A percentile compares a stretch with the other conserved stretches of the same genome.
Conservation (phyloP, 352 stramenopile genomes). For the Globisporangium echinulatum region DNA sequence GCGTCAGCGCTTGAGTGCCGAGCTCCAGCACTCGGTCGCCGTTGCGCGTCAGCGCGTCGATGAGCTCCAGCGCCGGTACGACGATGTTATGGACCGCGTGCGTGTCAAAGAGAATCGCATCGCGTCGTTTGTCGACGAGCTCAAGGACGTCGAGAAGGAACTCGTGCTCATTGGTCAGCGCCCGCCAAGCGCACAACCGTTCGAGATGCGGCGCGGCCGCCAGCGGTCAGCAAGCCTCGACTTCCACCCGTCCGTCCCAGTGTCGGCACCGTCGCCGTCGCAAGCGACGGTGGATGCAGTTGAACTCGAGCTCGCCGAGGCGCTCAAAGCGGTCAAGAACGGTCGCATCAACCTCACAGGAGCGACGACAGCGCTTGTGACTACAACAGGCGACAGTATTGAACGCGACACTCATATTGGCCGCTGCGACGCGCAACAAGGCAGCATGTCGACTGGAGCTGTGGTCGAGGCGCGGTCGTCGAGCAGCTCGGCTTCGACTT, state of each 20-base stretch:
- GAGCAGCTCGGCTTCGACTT: no score
- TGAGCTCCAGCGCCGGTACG: conserved; percentile 32
- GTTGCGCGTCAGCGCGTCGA: conserved; percentile 17
- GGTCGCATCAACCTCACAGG: not conserved
- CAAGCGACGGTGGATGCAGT: conserved; percentile 6
- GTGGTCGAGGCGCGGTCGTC: no score
- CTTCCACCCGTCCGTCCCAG: conserved; percentile 11
- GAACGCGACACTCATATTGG: no score
- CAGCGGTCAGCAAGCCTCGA: conserved; percentile 23
- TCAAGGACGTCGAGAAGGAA: conserved; percentile 57
- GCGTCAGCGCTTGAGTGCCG: conserved; percentile 18
- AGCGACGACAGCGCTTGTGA: not conserved
- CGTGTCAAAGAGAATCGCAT: conserved; percentile 43
- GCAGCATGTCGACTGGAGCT: no score
- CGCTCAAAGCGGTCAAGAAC: conserved; percentile 4
- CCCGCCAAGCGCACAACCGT: conserved; percentile 13
- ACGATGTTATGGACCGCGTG: conserved; percentile 44
- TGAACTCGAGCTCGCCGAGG: conserved; percentile 9
- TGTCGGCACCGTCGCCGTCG: not conserved
- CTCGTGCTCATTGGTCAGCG: conserved; percentile 42
- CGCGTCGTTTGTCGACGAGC: conserved; percentile 39
- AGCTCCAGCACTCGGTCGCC: conserved; percentile 26
- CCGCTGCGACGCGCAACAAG: no score
- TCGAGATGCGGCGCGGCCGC: conserved; percentile 9
- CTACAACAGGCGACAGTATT: no score